Percentiles rank a stretch among this genome's conserved stretches.
Conservation (phyloP, 2,329 filamentous ascomycete species). For the Fusarium piperis region DNA sequence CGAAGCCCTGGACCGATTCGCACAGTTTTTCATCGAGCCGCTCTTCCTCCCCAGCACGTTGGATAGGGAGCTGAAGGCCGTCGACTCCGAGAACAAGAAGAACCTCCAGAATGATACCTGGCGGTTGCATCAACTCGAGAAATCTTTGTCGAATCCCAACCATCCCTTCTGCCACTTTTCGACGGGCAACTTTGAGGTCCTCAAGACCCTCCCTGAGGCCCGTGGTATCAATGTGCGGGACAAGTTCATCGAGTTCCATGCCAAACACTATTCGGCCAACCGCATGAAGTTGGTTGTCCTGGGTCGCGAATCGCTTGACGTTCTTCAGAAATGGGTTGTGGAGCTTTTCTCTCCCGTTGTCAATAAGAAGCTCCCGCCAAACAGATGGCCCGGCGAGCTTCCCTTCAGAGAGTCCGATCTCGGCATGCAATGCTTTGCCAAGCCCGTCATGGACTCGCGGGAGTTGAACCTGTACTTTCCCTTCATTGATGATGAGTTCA, state of each 20-base stretch:
- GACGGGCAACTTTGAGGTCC: conserved; percentile 85
- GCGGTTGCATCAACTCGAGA: conserved; percentile 88
- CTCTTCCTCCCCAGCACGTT: conserved; percentile 86
- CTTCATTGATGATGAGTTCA: conserved; percentile 82
- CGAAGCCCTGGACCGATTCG: conserved; percentile 88
- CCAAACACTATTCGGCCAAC: conserved; percentile 90
- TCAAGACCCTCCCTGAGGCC: conserved; percentile 83
- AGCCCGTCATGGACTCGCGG: conserved; percentile 89
- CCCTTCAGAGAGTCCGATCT: conserved; percentile 62
- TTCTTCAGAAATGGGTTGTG: conserved; percentile 83
- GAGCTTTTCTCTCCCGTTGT: conserved; percentile 84
- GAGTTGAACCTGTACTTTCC: conserved; percentile 84
- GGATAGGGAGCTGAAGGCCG: conserved; percentile 86
- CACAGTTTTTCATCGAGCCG: conserved; percentile 91
- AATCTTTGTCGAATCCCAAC: conserved; percentile 84
- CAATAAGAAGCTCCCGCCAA: conserved; percentile 79
- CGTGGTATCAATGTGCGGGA: conserved; percentile 85
- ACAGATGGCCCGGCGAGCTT: conserved; percentile 62
- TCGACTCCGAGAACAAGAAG: conserved; percentile 98
- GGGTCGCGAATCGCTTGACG: conserved; percentile 82
- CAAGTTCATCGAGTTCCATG: conserved; percentile 93
- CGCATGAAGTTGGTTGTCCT: conserved; percentile 91
- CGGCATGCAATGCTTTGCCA: conserved; percentile 81
- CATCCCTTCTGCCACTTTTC: conserved; percentile 94
- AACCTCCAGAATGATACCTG: conserved; percentile 91